These are phyloP conservation scores for Thalassiosira exigua DNA, from an alignment of 352 stramenopile species.

Conservation along the genomic window DNA sequence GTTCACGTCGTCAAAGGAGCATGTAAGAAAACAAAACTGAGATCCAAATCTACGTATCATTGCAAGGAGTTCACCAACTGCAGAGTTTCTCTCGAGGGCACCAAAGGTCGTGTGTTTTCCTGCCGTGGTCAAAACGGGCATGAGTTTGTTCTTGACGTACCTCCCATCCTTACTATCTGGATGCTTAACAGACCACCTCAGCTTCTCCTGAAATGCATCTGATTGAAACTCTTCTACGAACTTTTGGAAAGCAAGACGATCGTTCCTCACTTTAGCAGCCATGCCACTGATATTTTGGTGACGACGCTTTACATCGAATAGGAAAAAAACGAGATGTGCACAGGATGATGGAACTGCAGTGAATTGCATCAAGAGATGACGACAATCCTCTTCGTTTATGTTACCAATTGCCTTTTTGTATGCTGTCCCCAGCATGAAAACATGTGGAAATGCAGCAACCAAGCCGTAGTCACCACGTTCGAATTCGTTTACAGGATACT, in stretches of 20 bases:
- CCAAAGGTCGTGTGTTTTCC: conserved; percentile 42
- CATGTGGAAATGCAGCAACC: no score
- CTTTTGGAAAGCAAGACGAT: conserved; percentile 26
- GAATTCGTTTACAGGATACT: no score
- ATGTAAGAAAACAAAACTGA: conserved; percentile 20
- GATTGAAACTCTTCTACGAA: conserved; percentile 21
- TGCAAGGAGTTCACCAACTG: conserved; percentile 19
- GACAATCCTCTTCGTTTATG: no score
- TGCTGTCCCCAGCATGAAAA: no score
- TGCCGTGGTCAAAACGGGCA: conserved; percentile 29
- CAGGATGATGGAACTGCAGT: no score
- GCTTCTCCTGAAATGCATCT: conserved; percentile 21
- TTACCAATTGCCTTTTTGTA: no score
- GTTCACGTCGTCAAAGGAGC: conserved; percentile 33
- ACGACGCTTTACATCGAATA: no score
- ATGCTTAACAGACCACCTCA: conserved; percentile 26
- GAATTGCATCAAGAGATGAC: no score
- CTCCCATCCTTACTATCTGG: conserved; percentile 33
- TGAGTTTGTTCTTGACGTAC: conserved; percentile 31
- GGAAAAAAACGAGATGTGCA: no score
- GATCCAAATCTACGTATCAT: conserved; percentile 39
- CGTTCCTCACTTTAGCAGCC: no score
- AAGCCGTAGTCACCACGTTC: no score
- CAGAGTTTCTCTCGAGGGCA: conserved; percentile 28
- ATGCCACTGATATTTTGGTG: no score